phyloP scores from a whole-genome alignment of 768 basidiomycete genomes.

The Lentinula boryana region DNA sequence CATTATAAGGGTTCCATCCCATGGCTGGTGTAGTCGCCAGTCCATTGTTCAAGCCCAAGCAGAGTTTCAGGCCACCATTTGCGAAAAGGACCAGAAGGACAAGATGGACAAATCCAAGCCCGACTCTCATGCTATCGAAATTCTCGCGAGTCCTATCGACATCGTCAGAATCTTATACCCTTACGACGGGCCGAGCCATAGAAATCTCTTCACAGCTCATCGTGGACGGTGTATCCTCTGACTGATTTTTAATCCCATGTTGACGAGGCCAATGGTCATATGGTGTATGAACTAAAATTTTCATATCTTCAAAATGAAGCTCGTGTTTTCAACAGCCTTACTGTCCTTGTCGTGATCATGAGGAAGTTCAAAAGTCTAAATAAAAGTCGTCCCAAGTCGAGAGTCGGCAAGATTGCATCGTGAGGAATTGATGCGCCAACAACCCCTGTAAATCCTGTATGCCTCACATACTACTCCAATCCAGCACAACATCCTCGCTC shows the following conservation, averaged over 20 bases:
- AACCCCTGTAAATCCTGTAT: conserved; percentile 32
- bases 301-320: too few relatives aligned
- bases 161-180: background rate
- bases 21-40: conserved; percentile 37
- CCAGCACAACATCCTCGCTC: conserved; percentile 68
- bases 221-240: background rate
- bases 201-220: background rate
- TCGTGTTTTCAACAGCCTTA: too few relatives aligned
- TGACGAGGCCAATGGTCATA: background rate
- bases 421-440: background rate
- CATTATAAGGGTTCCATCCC: conserved; percentile 47
- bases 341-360: too few relatives aligned
- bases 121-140: background rate
- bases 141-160: background rate
- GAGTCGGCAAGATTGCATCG: background rate
- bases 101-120: background rate
- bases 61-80: background rate
- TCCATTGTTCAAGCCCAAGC: conserved; percentile 23
- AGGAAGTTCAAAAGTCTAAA: too few relatives aligned
- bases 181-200: background rate
- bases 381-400: too few relatives aligned
- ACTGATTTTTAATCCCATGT: background rate
- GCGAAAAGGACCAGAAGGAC: background rate
- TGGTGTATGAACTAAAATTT: background rate
- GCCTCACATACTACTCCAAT: conserved; percentile 83